Base-by-base conservation (phyloP, 2,329 filamentous ascomycete species). In the Septoria linicola region DNA sequence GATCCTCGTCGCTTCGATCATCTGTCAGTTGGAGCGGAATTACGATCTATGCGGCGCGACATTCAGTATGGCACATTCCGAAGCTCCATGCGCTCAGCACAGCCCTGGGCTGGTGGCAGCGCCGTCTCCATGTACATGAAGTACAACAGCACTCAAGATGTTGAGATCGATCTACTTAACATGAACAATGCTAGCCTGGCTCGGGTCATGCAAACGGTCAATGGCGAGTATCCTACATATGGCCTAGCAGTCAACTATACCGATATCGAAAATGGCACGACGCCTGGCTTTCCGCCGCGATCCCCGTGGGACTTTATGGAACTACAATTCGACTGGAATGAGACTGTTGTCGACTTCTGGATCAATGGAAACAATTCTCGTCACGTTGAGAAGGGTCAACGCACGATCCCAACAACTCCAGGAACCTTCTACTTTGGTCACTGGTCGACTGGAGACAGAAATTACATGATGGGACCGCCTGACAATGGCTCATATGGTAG, bases 31-130 rank as follows among this genome's bases (percentile, higher is more conserved):
- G 75, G 75, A 19, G 72, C 67, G 4, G 67, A 70, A 35, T 65
- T 78, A 36, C 66, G 70, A 19, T 76, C 72, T 3, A 53, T 65
- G 19, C 64, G 75, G 30, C 70, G 71, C 32, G 75, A 78, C 53
- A 76, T 78, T 16, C 68, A 74, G 27, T 74, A 73, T 66, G 75
- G 75, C 41, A 73, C 73, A 8, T 77, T 77, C 54, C 68, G 73
- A 20, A 65, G 69, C 1, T 65, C 70, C 19, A 68, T 77, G 63
- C 69, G 70, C 45, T 68, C 72, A n/a, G 68, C 74, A 3, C 62
- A 59, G 23, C 60, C 59, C 14, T 67, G 62, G 20, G 59, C 60
- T 6, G 63, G 66, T 19, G 75, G 75, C 3, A 74, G 68, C 36
- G 72, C 73, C 3, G 64, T 77, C 53, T 72, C 73, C 1, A 76